Conservation (phyloP, 1,139 yeast genomes). For the Candida sp. region DNA sequence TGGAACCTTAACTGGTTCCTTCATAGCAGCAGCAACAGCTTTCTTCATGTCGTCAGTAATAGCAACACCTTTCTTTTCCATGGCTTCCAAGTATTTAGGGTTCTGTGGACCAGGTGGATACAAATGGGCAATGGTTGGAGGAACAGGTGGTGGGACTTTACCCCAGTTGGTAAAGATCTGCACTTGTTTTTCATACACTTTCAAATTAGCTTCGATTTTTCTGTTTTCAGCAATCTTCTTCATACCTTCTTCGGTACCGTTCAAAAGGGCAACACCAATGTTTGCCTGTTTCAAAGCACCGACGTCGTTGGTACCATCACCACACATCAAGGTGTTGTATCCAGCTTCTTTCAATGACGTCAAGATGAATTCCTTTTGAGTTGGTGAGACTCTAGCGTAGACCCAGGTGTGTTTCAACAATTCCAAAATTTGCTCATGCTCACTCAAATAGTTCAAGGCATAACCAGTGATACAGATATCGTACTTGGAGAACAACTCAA, state of each 20-base stretch:
- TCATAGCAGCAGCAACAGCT: slow-evolving; percentile 57
- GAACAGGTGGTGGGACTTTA: slow-evolving; percentile 87
- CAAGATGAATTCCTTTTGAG: slow-evolving; percentile 91
- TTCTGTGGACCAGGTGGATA: slow-evolving; percentile 96
- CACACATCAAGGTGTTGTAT: slow-evolving; percentile 96
- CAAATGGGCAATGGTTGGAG: slow-evolving; percentile 85
- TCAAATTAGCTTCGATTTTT: slow-evolving; percentile 65
- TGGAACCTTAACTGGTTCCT: slow-evolving; percentile 21
- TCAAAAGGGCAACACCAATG: slow-evolving; percentile 94
- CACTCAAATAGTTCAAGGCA: slow-evolving; percentile 71
- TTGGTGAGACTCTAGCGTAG: slow-evolving; percentile 97
- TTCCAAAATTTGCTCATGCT: slow-evolving; percentile 69
- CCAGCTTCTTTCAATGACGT: slow-evolving; percentile 87
- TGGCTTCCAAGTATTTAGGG: slow-evolving; percentile 85
- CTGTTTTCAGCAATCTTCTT: slow-evolving; percentile 87
- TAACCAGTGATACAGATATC: slow-evolving; percentile 96
- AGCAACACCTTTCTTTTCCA: slow-evolving; percentile 82
- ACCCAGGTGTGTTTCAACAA: slow-evolving; percentile 94
- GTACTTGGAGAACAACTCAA: slow-evolving; percentile 61
- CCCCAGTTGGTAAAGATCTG: slow-evolving; percentile 81
- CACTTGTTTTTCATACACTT: slow-evolving; percentile 84
- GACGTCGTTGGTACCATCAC: slow-evolving; percentile 99
- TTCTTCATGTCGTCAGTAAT: slow-evolving; percentile 70
- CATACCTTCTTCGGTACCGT: slow-evolving; percentile 96
- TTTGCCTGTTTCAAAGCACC: slow-evolving; percentile 99